Evolutionary conservation across 371 early-diverging fungal species (phyloP).

Genomic region (Mortierella sp.): DNA sequence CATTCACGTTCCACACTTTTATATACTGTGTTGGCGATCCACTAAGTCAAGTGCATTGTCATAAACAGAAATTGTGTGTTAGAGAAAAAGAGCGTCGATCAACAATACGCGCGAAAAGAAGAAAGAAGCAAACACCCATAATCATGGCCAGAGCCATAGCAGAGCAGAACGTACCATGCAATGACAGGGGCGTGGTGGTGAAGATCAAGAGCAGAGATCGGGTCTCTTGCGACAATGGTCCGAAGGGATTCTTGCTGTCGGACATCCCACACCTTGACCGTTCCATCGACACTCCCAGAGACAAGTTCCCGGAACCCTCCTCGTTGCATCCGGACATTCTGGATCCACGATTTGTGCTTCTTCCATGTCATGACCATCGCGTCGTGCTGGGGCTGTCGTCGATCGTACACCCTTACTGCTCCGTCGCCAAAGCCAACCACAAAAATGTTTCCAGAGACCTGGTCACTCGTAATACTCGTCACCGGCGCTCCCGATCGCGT

Average conservation of each 20-base stretch:
- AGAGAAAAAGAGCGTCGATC: not conserved
- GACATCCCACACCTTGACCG: slow-evolving; percentile 89
- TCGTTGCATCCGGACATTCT: slow-evolving; percentile 74
- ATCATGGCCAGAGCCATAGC: too few relatives aligned
- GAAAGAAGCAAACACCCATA: not conserved
- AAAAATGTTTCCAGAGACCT: slow-evolving; percentile 73
- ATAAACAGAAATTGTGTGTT: not conserved
- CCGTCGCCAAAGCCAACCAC: slow-evolving; percentile 90
- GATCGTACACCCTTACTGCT: slow-evolving; percentile 82
- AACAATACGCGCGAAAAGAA: not conserved
- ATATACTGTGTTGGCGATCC: slow-evolving; percentile 75
- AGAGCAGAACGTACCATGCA: slow-evolving; percentile 72
- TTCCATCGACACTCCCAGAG: slow-evolving; percentile 75
- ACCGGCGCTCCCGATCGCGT: slow-evolving; percentile 75
- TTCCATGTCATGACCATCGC: slow-evolving; percentile 74
- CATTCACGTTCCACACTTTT: slow-evolving; percentile 75
- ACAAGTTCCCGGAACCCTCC: slow-evolving; percentile 73
- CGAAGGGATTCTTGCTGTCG: slow-evolving; percentile 66
- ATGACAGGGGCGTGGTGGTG: slow-evolving; percentile 80
- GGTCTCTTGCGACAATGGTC: slow-evolving; percentile 65
- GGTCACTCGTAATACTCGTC: slow-evolving; percentile 82
- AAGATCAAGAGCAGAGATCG: slow-evolving; percentile 67
- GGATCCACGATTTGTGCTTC: slow-evolving; percentile 76
- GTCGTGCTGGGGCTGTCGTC: slow-evolving; percentile 64
- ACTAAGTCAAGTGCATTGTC: slow-evolving; percentile 43